These are phyloP conservation scores for Podila verticillata DNA, from an alignment of 192 early-diverging fungal species.

Conservation along the genomic window DNA sequence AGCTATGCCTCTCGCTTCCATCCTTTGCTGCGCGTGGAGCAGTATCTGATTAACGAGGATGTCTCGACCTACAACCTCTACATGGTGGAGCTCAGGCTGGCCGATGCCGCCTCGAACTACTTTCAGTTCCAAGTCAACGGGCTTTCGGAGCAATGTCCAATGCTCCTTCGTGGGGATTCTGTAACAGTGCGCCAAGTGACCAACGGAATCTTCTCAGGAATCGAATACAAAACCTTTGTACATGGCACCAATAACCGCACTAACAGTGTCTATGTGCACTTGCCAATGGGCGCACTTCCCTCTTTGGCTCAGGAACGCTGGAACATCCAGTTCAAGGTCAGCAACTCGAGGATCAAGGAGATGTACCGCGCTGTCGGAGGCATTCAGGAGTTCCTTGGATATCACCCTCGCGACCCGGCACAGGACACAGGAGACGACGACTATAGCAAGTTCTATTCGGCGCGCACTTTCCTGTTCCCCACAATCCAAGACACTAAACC, in stretches of 20 bases:
- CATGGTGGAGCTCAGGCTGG: slow-evolving; percentile 37
- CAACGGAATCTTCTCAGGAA: slow-evolving; percentile 23
- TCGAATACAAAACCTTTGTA: slow-evolving; percentile 38
- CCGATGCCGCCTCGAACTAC: slow-evolving; percentile 21
- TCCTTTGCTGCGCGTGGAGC: slow-evolving; percentile 44
- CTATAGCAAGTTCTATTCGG: slow-evolving; percentile 27
- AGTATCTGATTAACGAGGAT: slow-evolving; percentile 34
- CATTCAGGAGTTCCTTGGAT: slow-evolving; percentile 46
- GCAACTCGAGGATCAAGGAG: slow-evolving; percentile 32
- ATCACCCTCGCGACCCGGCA: slow-evolving; percentile 38
- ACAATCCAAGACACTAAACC: slow-evolving; percentile 32
- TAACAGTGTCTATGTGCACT: slow-evolving; percentile 45
- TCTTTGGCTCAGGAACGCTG: slow-evolving; percentile 36
- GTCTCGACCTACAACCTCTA: slow-evolving; percentile 41
- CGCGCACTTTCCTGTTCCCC: slow-evolving; percentile 42
- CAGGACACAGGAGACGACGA: slow-evolving; percentile 12
- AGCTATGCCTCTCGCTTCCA: slow-evolving; percentile 34
- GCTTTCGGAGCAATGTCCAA: slow-evolving; percentile 37
- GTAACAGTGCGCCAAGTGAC: slow-evolving; percentile 40
- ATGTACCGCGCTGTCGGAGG: slow-evolving; percentile 48
- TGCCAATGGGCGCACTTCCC: slow-evolving; percentile 39
- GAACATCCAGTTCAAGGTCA: slow-evolving; percentile 49
- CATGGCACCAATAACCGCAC: slow-evolving; percentile 47
- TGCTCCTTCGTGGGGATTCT: slow-evolving; percentile 40
- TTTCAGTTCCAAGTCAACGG: slow-evolving; percentile 51